Conservation (phyloP, 2,329 filamentous ascomycete species). For the Penicillium sp. region DNA sequence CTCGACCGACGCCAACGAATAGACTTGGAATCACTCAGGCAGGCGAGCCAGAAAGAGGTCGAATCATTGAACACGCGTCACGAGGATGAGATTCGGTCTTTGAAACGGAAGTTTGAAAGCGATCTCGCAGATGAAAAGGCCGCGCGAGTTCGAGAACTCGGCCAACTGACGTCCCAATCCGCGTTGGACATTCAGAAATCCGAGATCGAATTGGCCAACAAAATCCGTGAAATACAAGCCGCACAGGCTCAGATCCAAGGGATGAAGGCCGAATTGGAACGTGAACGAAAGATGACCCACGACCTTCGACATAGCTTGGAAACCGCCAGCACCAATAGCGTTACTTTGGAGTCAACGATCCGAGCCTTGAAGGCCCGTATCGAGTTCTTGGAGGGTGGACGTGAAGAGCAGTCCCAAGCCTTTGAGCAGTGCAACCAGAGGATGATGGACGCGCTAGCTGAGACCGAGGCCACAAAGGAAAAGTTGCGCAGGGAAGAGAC, state of each 20-base stretch:
- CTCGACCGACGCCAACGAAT: slow-evolving; percentile 54
- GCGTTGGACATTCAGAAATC: slow-evolving; percentile 43
- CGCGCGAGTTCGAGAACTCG: slow-evolving; percentile 43
- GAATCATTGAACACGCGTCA: slow-evolving; percentile 63
- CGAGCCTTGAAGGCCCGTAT: slow-evolving; percentile 78
- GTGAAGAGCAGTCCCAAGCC: slow-evolving; percentile 82
- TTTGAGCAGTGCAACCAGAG: slow-evolving; percentile 80
- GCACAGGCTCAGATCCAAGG: slow-evolving; percentile 44
- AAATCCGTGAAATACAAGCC: slow-evolving; percentile 56
- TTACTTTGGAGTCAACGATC: slow-evolving; percentile 72
- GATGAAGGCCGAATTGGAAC: slow-evolving; percentile 54
- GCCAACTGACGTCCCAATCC: slow-evolving; percentile 36
- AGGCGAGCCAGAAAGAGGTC: slow-evolving; percentile 54
- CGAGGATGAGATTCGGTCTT: slow-evolving; percentile 66
- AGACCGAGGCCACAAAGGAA: slow-evolving; percentile 70
- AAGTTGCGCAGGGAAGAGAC: slow-evolving; percentile 92
- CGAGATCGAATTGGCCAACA: slow-evolving; percentile 52
- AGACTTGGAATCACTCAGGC: slow-evolving; percentile 44
- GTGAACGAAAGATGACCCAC: slow-evolving; percentile 64
- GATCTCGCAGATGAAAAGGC: slow-evolving; percentile 66
- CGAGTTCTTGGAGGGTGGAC: slow-evolving; percentile 86
- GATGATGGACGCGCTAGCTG: slow-evolving; percentile 73
- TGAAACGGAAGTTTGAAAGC: slow-evolving; percentile 64
- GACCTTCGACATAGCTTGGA: slow-evolving; percentile 62
- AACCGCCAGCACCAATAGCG: slow-evolving; percentile 62